Conservation (phyloP, 257 asterid species). For the Salvia splendens region DNA sequence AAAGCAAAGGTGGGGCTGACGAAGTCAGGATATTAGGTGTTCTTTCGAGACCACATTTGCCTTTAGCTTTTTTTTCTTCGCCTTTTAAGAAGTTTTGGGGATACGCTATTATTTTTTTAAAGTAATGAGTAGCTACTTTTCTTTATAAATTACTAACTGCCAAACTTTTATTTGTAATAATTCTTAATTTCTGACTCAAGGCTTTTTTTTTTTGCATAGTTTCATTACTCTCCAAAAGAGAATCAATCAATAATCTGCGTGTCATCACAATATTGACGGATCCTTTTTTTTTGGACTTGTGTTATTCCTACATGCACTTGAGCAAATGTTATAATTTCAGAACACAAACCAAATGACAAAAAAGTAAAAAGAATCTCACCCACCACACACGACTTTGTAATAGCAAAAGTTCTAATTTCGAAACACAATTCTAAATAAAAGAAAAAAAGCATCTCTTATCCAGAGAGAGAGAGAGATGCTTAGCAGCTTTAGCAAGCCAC, state of each 20-base stretch:
- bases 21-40: conserved; percentile 44
- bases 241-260: neutral
- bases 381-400: too few relatives aligned
- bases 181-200: neutral
- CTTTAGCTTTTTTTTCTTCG: conserved; percentile 25
- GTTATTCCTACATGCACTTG: too few relatives aligned
- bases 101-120: conserved; percentile 8
- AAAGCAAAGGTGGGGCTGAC: conserved; percentile 40
- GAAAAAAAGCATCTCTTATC: neutral
- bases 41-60: conserved; percentile 29
- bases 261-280: too few relatives aligned
- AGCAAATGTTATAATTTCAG: too few relatives aligned
- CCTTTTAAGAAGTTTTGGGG: conserved; percentile 20
- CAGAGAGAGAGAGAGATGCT: neutral
- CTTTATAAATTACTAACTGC: neutral
- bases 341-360: too few relatives aligned
- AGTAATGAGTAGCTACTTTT: conserved; percentile 9
- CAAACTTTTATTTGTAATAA: neutral
- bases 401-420: too few relatives aligned
- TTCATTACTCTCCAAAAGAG: neutral
- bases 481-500: neutral
- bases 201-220: neutral
- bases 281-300: too few relatives aligned
- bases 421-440: neutral
- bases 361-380: too few relatives aligned